Evolutionary conservation across 345 rosid species (phyloP).

Genomic region (Linum lewisii): DNA sequence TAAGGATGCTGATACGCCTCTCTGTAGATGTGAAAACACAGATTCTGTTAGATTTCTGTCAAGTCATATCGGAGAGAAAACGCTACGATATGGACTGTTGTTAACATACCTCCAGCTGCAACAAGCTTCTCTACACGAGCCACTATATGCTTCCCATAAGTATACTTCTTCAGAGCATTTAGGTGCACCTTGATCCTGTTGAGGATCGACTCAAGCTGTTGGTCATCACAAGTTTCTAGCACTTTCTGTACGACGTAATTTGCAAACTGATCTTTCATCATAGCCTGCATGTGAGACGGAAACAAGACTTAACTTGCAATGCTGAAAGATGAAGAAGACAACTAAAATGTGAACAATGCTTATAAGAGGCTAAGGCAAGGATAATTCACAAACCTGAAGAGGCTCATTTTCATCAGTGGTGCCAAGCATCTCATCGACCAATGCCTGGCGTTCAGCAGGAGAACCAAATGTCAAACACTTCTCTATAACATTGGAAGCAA

Average conservation of each 20-base stretch:
- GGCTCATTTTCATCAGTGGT: slow-evolving; percentile 96
- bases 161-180: slow-evolving; percentile 82
- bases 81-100: neutral
- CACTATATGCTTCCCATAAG: slow-evolving; percentile 95
- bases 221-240: slow-evolving; percentile 92
- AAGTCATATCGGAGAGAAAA: neutral
- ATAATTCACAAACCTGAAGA: slow-evolving; percentile 60
- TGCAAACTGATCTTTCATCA: slow-evolving; percentile 99
- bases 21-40: slow-evolving; percentile 28
- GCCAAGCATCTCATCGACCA: slow-evolving; percentile 95
- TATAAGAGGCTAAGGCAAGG: too few species aligned
- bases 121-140: slow-evolving; percentile 96
- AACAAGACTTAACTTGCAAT: neutral
- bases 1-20: slow-evolving; percentile 51
- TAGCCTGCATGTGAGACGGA: slow-evolving; percentile 41
- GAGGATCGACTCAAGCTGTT: slow-evolving; percentile 71
- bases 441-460: slow-evolving; percentile 52
- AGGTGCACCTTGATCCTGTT: slow-evolving; percentile 82
- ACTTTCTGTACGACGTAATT: slow-evolving; percentile 98
- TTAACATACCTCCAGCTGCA: slow-evolving; percentile 73
- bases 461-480: slow-evolving; percentile 82
- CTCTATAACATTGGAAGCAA: slow-evolving; percentile 96
- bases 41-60: neutral
- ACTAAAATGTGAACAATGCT: neutral
- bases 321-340: neutral